Base-by-base conservation (phyloP, 495 filamentous ascomycete species). In the Trichocladium uniseriatum region DNA sequence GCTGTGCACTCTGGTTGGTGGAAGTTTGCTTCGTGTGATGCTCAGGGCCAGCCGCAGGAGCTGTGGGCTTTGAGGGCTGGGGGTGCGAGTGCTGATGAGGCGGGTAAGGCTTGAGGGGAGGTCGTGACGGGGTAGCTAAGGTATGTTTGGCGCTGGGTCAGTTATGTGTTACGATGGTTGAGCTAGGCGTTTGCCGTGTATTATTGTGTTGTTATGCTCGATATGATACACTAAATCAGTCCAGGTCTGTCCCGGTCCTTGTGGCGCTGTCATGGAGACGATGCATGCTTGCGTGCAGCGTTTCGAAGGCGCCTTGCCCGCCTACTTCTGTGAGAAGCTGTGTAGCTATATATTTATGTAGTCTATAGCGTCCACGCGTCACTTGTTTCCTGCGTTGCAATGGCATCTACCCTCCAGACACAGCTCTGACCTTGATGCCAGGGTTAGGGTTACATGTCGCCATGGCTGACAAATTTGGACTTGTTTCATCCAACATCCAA, bases 1-100 rank as follows among this genome's bases (percentile, higher is more conserved):
- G 60, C 68, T 19, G 69, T 56, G 48, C 67, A 75, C 51, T 58
- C 58, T 7, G 59, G 70, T 2, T 71, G 71, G 71, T 78, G 76
- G 76, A 71, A 65, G 66, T 79, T 79, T 63, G 66, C 69, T 14
- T 75, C 71, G 13, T 79, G 75, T 31, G 57, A 64, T 24, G 53
- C 65, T 20, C 60, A 54, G 11, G 69, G 69, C 15, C 40, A 62
- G 58, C 69, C 69, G 29, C 61, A 64, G 49, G 63, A 69, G 61
- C 38, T 74, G 51, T 68, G 67, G 57, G 70, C 68, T n/a, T n/a
- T n/a, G n/a, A n/a, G n/a, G n/a, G 56, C 47, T 24, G 49, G 49
- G 9, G 53, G 48, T 8, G 39, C 41, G 29, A 56, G 56, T 43
- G 48, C 46, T 0, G 34, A 52, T 41, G 49, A 28, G 1, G 32